Evolutionary conservation across 2,329 filamentous ascomycete genomes (phyloP), one percentile per base, ranked within the genome.

Genomic region (Gliomastix tumulicola): DNA sequence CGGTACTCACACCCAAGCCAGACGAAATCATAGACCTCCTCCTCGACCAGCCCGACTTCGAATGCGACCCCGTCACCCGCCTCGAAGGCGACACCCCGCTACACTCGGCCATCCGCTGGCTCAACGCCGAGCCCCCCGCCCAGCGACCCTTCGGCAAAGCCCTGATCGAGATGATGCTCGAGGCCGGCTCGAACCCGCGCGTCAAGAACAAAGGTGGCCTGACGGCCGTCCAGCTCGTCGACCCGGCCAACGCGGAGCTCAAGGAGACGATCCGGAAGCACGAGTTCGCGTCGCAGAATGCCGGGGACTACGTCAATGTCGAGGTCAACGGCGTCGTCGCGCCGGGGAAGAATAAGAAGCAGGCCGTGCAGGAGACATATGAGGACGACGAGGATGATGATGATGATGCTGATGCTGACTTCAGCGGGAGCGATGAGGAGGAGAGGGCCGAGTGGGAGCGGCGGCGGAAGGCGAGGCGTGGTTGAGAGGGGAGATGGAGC

Each of bases 11-110:
- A 10, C 10, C 25, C 19, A 11, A n/a, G 25, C 5, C 41, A 85
- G 82, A 88, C 66, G 84, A 92, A 51, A 70, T 88, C 42, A 82
- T 94, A 54, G 86, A 94, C 64, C 63, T 78, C 51, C 79, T 94
- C 39, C 81, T 92, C 46, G 85, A 92, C 67, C 84, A 90, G 59
- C 79, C 84, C 47, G 79, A 82, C 48, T 82, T 94, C 58, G 87
- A 92, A 63, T 90, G 88, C 65, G 87, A 94, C 65, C 83, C 84
- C 37, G 51, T 80, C 51, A 83, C 79, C 65, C 76, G 74, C 49
- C 57, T 73, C 51, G 84, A 90, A 41, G 73, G 76, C 43, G 85
- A 92, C 61, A 89, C 85, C 3, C 84, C 84, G 21, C 71, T 94
- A 41, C 87, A 94, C 70, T 77, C 77, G 53, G 85, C 79, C 38